Conservation (phyloP, 2,329 filamentous ascomycete species). For the Penicillium sp. region DNA sequence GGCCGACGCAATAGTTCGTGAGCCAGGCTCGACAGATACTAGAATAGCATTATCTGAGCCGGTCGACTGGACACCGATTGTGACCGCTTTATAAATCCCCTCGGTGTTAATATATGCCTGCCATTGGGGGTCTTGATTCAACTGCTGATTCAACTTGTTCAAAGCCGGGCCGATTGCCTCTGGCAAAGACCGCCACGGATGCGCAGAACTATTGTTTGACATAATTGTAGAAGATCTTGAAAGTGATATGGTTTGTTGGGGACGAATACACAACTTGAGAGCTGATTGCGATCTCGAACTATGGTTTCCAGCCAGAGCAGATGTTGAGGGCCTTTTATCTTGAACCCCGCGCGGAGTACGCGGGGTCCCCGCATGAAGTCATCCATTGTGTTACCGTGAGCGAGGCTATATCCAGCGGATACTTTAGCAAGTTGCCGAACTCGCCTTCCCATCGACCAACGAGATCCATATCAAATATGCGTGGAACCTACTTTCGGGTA, state of each 20-base stretch:
- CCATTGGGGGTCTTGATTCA: neutral
- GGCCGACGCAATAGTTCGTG: neutral
- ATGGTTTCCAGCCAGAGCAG: neutral
- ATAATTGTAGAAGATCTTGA: neutral
- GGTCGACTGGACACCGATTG: neutral
- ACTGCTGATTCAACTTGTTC: neutral
- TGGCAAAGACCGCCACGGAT: neutral
- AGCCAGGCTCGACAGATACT: neutral
- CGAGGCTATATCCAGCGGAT: neutral
- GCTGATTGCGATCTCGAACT: neutral
- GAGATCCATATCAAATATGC: neutral
- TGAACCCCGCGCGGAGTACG: neutral
- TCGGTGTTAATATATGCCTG: neutral
- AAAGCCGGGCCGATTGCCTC: neutral
- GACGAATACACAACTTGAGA: neutral
- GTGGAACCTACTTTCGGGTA: neutral
- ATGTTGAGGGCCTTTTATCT: neutral
- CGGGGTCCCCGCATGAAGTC: too few relatives aligned
- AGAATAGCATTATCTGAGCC: neutral
- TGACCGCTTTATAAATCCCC: neutral
- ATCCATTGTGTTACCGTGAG: neutral
- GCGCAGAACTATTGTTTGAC: neutral
- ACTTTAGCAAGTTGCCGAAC: neutral
- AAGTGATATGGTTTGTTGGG: too few relatives aligned
- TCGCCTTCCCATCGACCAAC: neutral